Percentiles rank a stretch among this genome's conserved stretches.
phyloP scores from a whole-genome alignment of 2,329 filamentous ascomycete genomes.

The Xylaria polymorpha region DNA sequence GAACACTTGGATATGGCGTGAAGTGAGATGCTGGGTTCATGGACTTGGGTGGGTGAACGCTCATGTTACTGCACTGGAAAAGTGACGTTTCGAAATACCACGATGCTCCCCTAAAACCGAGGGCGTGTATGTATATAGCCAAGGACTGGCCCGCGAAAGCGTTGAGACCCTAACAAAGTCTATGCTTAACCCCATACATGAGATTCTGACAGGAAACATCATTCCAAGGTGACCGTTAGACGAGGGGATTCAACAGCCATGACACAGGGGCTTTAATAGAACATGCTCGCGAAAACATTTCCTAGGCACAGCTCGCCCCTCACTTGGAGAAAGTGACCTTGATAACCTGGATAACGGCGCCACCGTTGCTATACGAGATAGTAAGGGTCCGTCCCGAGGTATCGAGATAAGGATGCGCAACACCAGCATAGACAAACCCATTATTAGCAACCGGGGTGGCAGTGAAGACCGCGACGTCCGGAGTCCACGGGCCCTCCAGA shows the following conservation, averaged over 20 bases:
- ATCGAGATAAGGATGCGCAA: slow-evolving; percentile 55
- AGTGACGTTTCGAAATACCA: neutral
- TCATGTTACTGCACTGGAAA: neutral
- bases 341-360: neutral
- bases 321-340: slow-evolving; percentile 3
- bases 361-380: slow-evolving; percentile 54
- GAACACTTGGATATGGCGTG: neutral
- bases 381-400: slow-evolving; percentile 51
- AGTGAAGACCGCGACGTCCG: neutral
- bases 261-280: too few relatives aligned
- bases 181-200: too few relatives aligned
- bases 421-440: slow-evolving; percentile 53
- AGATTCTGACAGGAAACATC: too few relatives aligned
- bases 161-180: too few relatives aligned
- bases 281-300: neutral
- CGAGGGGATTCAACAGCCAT: neutral
- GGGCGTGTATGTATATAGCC: too few relatives aligned
- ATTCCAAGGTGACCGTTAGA: neutral
- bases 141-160: too few relatives aligned
- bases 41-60: too few relatives aligned
- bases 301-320: neutral
- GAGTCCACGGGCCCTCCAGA: neutral
- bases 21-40: neutral
- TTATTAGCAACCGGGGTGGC: slow-evolving; percentile 31
- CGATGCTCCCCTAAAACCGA: too few relatives aligned